Evolutionary conservation across 495 filamentous ascomycete genomes (phyloP), one percentile per base, ranked within the genome.

Genomic region (Usnea hakonensis): DNA sequence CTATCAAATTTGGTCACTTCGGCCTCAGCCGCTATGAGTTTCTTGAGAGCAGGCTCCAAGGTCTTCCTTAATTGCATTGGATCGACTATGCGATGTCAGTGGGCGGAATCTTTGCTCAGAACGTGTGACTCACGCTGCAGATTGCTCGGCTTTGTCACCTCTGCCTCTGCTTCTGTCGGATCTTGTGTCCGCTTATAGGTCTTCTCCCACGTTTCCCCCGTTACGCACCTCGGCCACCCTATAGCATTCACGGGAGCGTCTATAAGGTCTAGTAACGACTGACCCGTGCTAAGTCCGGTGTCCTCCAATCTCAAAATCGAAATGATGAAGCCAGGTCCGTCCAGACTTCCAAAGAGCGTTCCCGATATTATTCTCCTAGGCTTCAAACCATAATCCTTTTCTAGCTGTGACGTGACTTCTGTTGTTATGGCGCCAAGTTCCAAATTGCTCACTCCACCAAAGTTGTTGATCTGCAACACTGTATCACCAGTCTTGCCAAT

Each of bases 291-390:
- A 33, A 95, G 82, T 33, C 89, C 87, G 1, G 88, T 93, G 65
- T 95, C 88, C 10, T 83, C 82, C 26, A 93, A 79, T 70, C 89
- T 93, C 53, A 98, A 76, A 32, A 98, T 71, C 5, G 87, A 86
- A 68, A 96, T 86, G 69, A 89, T 95, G 78, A 98, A 97, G 14
- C 94, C 94, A 30, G 91, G 81, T 1, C 90, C 91, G 68, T 98
- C 96, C 61, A 98, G 78, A 69, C 90, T 94, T 46, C 92, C 96
- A 83, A 96, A 73, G 69, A 79, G 83, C 32, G 81, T 82, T 21
- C 83, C 83, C 48, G 77, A 74, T 58, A 84, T 76, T 13, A 82
- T 71, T 43, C 91, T 80, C 41, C 86, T 83, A 4, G 90, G 90
- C 68, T 83, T 84, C 69, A 95, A 85, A 53, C 81, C 77, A 76